A percentile compares a stretch with the other conserved stretches of the same genome.
Conservation (phyloP, 2,329 filamentous ascomycete genomes). For the Leptographium lundbergii region DNA sequence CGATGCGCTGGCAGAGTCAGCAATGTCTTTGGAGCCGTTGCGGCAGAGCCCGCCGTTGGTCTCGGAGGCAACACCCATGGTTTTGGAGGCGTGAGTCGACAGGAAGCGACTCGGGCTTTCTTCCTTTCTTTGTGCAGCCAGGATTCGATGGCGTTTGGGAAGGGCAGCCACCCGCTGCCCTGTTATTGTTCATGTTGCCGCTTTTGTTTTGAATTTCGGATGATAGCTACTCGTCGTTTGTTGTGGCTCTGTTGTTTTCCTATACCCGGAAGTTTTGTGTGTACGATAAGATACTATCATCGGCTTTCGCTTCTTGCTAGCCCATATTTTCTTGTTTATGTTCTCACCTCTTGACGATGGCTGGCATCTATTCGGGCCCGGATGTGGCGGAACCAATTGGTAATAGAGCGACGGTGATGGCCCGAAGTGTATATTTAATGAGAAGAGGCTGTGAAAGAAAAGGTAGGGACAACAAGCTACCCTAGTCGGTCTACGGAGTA, state of each 20-base stretch:
- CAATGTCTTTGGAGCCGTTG: slow-evolving; percentile 11
- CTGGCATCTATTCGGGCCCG: not conserved
- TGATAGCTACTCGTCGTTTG: slow-evolving; percentile 3
- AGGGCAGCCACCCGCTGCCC: not conserved
- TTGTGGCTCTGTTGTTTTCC: not conserved
- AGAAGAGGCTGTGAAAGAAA: not conserved
- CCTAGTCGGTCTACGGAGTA: too few relatives aligned
- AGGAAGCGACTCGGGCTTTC: not conserved
- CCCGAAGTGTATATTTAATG: not conserved
- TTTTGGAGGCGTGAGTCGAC: slow-evolving; percentile 14
- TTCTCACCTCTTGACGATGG: not conserved
- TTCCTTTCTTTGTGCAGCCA: slow-evolving; percentile 3
- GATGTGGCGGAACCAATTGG: not conserved
- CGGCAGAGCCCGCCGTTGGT: slow-evolving; percentile 16
- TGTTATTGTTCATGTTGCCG: slow-evolving; percentile 10
- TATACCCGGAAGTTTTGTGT: slow-evolving; percentile 3
- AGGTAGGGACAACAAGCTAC: too few relatives aligned
- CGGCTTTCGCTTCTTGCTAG: slow-evolving; percentile 15
- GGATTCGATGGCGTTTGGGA: not conserved
- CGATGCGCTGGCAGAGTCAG: slow-evolving; percentile 10
- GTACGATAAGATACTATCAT: not conserved
- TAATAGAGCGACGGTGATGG: not conserved
- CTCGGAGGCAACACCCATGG: slow-evolving; percentile 15
- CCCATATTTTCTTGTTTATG: slow-evolving; percentile 13
- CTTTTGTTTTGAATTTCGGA: not conserved